Percentiles rank a stretch among this genome's conserved stretches.
These are phyloP conservation scores for Calamus simplicifolius DNA, from an alignment of 176 grass and related monocot species.

Conservation along the genomic window DNA sequence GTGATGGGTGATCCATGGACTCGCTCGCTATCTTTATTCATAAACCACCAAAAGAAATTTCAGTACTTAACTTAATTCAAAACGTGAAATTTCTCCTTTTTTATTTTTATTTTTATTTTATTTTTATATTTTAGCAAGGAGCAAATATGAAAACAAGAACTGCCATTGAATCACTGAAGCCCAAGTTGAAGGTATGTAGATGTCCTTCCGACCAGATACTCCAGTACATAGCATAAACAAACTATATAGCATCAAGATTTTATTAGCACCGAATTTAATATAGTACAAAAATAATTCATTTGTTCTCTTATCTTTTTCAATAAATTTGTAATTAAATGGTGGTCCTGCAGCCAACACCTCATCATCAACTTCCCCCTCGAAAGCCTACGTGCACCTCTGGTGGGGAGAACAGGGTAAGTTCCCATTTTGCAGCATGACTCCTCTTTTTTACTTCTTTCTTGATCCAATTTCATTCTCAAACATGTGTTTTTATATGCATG, in stretches of 20 bases:
- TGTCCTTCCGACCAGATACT: not conserved
- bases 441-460: too few species aligned
- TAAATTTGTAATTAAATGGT: not conserved
- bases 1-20: too few species aligned
- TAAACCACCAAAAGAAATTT: not conserved
- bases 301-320: not conserved
- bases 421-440: too few species aligned
- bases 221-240: too few species aligned
- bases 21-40: too few species aligned
- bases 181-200: conserved; percentile 31
- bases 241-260: too few species aligned
- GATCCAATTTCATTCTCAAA: too few species aligned
- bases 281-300: too few species aligned
- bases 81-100: not conserved
- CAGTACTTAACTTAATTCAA: not conserved
- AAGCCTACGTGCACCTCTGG: conserved; percentile 24
- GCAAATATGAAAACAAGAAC: not conserved
- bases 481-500: too few species aligned
- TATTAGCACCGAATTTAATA: too few species aligned
- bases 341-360: conserved; percentile 31
- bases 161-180: conserved; percentile 28
- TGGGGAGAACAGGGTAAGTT: too few species aligned
- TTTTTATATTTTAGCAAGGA: conserved; percentile 12
- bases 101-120: not conserved
- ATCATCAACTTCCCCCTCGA: conserved; percentile 34